Percentiles rank a stretch among this genome's conserved stretches.
These are phyloP conservation scores for Globisporangium perplexum DNA, from an alignment of 352 stramenopile species.

Conservation along the genomic window DNA sequence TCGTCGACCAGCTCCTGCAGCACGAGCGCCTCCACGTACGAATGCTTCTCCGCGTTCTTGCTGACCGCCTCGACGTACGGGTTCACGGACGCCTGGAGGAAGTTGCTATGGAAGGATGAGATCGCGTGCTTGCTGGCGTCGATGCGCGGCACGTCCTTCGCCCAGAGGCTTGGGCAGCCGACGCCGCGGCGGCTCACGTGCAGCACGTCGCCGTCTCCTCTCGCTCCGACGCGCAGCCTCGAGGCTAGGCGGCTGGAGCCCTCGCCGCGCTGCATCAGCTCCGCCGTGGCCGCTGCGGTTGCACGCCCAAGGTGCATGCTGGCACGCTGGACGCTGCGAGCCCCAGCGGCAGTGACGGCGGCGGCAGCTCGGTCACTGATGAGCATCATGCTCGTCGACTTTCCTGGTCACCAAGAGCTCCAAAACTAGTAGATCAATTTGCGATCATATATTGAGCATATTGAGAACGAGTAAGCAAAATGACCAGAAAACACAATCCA, in stretches of 20 bases:
- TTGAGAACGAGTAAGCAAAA: too few species aligned
- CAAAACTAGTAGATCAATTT: too few species aligned
- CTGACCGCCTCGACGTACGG: constrained; percentile 21
- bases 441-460: too few species aligned
- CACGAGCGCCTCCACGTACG: constrained; percentile 62
- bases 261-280: constrained; percentile 30
- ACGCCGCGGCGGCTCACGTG: constrained; percentile 33
- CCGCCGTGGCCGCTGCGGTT: constrained; percentile 31
- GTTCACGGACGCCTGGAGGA: constrained; percentile 55
- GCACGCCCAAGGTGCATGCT: constrained; percentile 44
- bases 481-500: too few species aligned
- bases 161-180: constrained; percentile 61
- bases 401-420: too few species aligned
- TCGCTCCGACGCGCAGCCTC: constrained; percentile 32
- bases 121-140: constrained; percentile 40
- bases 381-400: too few species aligned
- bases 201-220: constrained; percentile 13
- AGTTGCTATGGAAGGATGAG: constrained; percentile 44
- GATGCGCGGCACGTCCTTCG: constrained; percentile 65
- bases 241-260: constrained; percentile 5
- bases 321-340: too few species aligned
- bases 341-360: too few species aligned
- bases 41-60: constrained; percentile 40
- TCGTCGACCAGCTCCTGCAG: constrained; percentile 63
- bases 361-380: too few species aligned